Base-by-base conservation (phyloP, 2,329 filamentous ascomycete genomes). In the Pseudophaeomoniella oleicola region DNA sequence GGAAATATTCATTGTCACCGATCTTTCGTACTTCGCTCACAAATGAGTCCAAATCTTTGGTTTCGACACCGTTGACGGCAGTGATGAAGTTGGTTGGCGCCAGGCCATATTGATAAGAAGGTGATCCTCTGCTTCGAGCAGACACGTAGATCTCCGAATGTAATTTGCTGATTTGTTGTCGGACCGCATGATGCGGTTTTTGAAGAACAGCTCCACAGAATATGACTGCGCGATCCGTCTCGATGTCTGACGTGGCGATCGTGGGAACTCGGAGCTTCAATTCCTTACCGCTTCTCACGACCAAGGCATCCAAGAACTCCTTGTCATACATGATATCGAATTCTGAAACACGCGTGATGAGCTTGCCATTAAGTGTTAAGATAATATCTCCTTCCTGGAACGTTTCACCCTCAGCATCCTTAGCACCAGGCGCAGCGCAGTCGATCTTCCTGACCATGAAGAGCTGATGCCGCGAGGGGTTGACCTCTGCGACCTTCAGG, bases 11-110 rank as follows among this genome's bases (percentile, higher is more conserved):
- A 53, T 98, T 98, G 50, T 98, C 86, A 0, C 84, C 82, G 48
- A 98, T 94, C 58, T 81, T 78, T 48, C 80, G 75, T 13, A 92
- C 86, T 44, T 86, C 81, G 16, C 67, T 66, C 42, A 96, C 66
- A 58, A 98, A 96, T 3, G 73, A 63, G 48, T 83, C 72, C 5
- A 98, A 67, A 49, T 94, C 81, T 2, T 78, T 81, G 0, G 90
- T 96, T 12, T 81, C 68, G 40, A 82, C 73, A 37, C 85, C 86
- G 55, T 98, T 98, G 49, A 98, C 87, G 44, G 90, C 85, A 0
- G 88, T 92, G 57, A 98, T 83, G 60, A 98, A 98, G 59, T 96
- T 98, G 12, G 90, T 98, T 1, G 88, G 87, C 3, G 88, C 84
- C 18, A 98, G 73, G 12, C 86, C 86, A 52, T 94, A 94, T 55